Percentiles rank a stretch among this genome's conserved stretches.
phyloP scores from a whole-genome alignment of 768 basidiomycete species.

The Scleroderma citrinum region DNA sequence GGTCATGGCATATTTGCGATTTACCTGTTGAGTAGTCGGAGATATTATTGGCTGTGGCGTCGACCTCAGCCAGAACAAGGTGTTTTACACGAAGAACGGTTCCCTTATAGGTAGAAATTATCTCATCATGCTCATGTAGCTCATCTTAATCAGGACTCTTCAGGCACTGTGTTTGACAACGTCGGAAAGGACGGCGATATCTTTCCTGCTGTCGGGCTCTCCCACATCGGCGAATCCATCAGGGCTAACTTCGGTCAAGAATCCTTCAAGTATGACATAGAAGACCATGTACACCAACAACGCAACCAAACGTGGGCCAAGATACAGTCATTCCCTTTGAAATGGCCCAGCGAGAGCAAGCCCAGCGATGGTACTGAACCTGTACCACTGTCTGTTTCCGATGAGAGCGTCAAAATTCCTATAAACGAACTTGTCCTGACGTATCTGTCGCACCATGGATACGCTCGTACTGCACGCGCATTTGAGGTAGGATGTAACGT shows the following conservation, averaged over 20 bases:
- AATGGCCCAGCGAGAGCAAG: slow-evolving; percentile 31
- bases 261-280: slow-evolving; percentile 87
- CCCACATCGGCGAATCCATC: slow-evolving; percentile 70
- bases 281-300: slow-evolving; percentile 72
- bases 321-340: slow-evolving; percentile 54
- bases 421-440: slow-evolving; percentile 70
- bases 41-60: slow-evolving; percentile 92
- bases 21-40: slow-evolving; percentile 45
- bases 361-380: slow-evolving; percentile 5
- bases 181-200: slow-evolving; percentile 61
- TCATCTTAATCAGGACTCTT: slow-evolving; percentile 1
- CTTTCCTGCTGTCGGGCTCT: slow-evolving; percentile 86
- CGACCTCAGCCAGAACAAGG: slow-evolving; percentile 74
- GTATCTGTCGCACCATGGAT: slow-evolving; percentile 84
- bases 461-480: slow-evolving; percentile 61
- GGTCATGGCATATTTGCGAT: not conserved
- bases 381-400: not conserved
- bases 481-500: slow-evolving; percentile 48
- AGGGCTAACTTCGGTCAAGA: slow-evolving; percentile 86
- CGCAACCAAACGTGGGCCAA: slow-evolving; percentile 60
- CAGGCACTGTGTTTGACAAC: slow-evolving; percentile 68
- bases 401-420: slow-evolving; percentile 50
- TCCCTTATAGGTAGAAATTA: slow-evolving; percentile 48
- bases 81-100: slow-evolving; percentile 91
- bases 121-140: slow-evolving; percentile 2